Percentiles rank a stretch among this genome's conserved stretches.
phyloP scores from a whole-genome alignment of 495 filamentous ascomycete genomes.

The Aspergillus steynii region DNA sequence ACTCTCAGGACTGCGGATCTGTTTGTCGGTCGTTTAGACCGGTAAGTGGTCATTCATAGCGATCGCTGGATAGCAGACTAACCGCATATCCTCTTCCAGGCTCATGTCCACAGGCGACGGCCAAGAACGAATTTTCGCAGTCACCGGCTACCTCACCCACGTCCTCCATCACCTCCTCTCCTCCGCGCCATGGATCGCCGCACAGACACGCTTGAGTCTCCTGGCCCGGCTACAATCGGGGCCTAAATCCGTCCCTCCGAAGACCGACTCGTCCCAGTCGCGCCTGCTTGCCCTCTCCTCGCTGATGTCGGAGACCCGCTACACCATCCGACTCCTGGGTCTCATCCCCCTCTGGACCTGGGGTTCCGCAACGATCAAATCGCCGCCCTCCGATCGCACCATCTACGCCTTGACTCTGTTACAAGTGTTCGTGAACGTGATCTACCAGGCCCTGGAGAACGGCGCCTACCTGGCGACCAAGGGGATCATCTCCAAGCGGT shows the following conservation, averaged over 20 bases:
- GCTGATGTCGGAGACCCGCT: slow-evolving; percentile 68
- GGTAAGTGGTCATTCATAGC: slow-evolving; percentile 25
- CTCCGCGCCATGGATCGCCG: slow-evolving; percentile 38
- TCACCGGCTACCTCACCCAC: slow-evolving; percentile 41
- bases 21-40: slow-evolving; percentile 37
- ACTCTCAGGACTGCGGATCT: slow-evolving; percentile 35
- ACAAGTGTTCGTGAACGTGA: slow-evolving; percentile 66
- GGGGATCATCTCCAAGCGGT: slow-evolving; percentile 42
- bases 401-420: slow-evolving; percentile 56
- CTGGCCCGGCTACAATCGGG: slow-evolving; percentile 40
- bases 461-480: slow-evolving; percentile 72
- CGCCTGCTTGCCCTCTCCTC: slow-evolving; percentile 45
- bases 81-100: slow-evolving; percentile 12
- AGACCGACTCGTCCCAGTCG: slow-evolving; percentile 20
- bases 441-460: slow-evolving; percentile 84
- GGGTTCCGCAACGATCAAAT: slow-evolving; percentile 55
- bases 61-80: background rate
- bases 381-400: slow-evolving; percentile 47
- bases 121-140: slow-evolving; percentile 38
- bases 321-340: slow-evolving; percentile 76
- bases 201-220: slow-evolving; percentile 38
- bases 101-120: slow-evolving; percentile 37
- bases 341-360: slow-evolving; percentile 76
- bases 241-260: slow-evolving; percentile 15
- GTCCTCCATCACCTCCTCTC: slow-evolving; percentile 41